Evolutionary conservation across 129 eudicot species (phyloP).

Genomic region (Flaveria linearis): DNA sequence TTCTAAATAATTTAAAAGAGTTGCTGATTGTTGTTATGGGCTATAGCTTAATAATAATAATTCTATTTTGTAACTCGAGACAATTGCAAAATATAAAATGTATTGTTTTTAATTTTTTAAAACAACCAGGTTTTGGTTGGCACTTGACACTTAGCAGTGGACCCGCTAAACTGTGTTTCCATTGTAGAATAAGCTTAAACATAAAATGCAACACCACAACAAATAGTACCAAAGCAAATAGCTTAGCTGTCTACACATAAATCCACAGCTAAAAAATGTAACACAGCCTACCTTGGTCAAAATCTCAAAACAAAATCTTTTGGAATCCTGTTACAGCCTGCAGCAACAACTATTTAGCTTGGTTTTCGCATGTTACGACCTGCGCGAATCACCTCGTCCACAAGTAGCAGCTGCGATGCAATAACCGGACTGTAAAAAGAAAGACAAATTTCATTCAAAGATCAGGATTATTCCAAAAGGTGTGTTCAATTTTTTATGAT

Average conservation of each 20-base stretch:
- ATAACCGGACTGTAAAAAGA: slow-evolving; percentile 73
- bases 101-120: too few species aligned
- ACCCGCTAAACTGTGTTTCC: slow-evolving; percentile 4
- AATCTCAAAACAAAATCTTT: slow-evolving; percentile 32
- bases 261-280: slow-evolving; percentile 11
- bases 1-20: background rate
- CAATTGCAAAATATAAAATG: too few species aligned
- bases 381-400: slow-evolving; percentile 98
- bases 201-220: slow-evolving; percentile 21
- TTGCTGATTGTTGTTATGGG: background rate
- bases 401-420: slow-evolving; percentile 88
- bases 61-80: too few species aligned
- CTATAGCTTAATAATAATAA: too few species aligned
- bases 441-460: background rate
- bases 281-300: slow-evolving; percentile 22
- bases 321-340: slow-evolving; percentile 14
- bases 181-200: slow-evolving; percentile 27
- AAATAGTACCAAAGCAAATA: slow-evolving; percentile 24
- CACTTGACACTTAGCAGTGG: background rate
- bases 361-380: slow-evolving; percentile 99
- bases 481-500: background rate
- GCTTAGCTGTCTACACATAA: slow-evolving; percentile 22
- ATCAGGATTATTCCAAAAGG: background rate
- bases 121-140: background rate
- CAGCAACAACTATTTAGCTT: slow-evolving; percentile 32